phyloP scores from a whole-genome alignment of 106 monocot genomes.

The Vanilla planifolia region DNA sequence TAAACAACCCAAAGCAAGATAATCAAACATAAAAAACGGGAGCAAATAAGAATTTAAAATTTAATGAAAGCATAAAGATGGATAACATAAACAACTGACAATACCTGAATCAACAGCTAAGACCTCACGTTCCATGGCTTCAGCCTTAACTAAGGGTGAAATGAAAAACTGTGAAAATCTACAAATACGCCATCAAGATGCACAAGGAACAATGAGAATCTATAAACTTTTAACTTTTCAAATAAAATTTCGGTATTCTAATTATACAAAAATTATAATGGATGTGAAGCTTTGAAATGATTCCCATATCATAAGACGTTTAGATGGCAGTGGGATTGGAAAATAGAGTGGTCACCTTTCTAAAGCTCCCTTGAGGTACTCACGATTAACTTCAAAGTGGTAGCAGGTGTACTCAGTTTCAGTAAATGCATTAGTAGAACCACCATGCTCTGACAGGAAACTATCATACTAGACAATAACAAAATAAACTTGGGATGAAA shows the following conservation, averaged over 20 bases:
- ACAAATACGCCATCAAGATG: constrained; percentile 1
- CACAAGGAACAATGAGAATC: too few species aligned
- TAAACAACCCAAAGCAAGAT: background rate
- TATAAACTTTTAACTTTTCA: too few species aligned
- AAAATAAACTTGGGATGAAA: constrained; percentile 9
- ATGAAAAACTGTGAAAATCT: constrained; percentile 97
- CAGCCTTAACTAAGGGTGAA: constrained; percentile 88
- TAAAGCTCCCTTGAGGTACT: constrained; percentile 82
- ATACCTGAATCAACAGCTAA: constrained; percentile 97
- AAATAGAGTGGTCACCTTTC: constrained; percentile 48
- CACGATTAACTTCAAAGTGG: constrained; percentile 88
- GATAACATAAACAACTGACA: background rate
- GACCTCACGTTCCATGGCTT: constrained; percentile 97
- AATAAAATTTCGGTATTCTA: too few species aligned
- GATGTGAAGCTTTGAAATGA: background rate
- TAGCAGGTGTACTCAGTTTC: constrained; percentile 95
- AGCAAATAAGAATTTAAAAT: background rate
- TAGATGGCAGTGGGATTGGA: too few species aligned
- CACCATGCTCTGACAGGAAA: constrained; percentile 94
- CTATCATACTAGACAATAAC: constrained; percentile 75
- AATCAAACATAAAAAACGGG: constrained; percentile 2
- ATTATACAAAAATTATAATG: too few species aligned
- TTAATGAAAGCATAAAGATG: constrained; percentile 4
- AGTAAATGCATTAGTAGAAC: constrained; percentile 94
- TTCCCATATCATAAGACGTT: constrained; percentile 1